These are phyloP conservation scores for Salix brachista DNA, from an alignment of 345 rosid genomes.

Conservation along the genomic window DNA sequence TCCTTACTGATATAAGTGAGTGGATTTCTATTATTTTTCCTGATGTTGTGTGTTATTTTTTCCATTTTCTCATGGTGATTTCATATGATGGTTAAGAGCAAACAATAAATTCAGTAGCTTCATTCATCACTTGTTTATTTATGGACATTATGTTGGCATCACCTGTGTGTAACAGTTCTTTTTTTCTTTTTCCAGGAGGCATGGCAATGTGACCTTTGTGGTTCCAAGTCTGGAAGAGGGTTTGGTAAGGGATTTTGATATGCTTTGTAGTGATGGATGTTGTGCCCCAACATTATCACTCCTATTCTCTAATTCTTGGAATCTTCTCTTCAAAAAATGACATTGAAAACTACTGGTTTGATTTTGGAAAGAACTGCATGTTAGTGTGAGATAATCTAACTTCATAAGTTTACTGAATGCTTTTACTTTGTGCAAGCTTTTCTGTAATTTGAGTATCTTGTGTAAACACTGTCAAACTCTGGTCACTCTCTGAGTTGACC, in stretches of 20 bases:
- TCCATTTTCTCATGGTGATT: neutral
- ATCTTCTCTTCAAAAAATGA: neutral
- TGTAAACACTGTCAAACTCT: neutral
- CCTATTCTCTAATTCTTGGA: neutral
- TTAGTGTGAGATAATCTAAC: neutral
- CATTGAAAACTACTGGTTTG: neutral
- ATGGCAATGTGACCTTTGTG: conserved; percentile 96
- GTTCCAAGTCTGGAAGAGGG: conserved; percentile 92
- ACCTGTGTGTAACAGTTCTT: neutral
- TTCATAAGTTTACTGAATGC: neutral
- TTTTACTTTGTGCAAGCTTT: neutral
- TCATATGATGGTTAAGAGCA: neutral
- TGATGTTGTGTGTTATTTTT: neutral
- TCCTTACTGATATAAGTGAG: neutral
- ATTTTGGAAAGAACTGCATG: neutral
- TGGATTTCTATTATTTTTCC: neutral
- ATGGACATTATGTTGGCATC: neutral
- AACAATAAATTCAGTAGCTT: neutral
- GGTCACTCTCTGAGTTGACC: neutral
- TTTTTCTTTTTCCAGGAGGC: conserved; percentile 57
- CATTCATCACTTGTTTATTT: neutral
- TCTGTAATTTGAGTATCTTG: neutral
- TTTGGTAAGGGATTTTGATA: conserved; percentile 61
- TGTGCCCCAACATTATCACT: neutral
- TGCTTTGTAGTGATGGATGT: conserved; percentile 1